Base-by-base conservation (phyloP, 495 filamentous ascomycete genomes). In the Penicillium arizonense region DNA sequence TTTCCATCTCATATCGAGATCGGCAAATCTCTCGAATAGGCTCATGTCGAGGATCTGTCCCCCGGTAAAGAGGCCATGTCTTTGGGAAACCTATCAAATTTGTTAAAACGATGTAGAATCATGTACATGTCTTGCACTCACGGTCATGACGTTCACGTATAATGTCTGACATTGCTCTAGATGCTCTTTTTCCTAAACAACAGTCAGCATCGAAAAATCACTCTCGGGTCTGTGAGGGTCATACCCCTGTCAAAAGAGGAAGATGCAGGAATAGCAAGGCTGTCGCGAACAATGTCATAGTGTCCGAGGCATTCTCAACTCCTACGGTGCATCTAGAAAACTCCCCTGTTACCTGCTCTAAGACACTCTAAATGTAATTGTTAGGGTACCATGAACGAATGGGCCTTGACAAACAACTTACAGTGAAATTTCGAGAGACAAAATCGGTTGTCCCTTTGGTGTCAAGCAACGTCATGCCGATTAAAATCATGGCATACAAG, bases 1-100 rank as follows among this genome's bases (percentile, higher is more conserved):
- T 51, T 80, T 80, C 78, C 78, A 81, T 61, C 76, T 62, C 40
- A 68, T 63, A 30, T 79, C 78, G 16, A 75, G 66, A 59, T 80
- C 76, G 7, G 71, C 61, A 3, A 79, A 65, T 13, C 67, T 62
- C 26, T 77, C 72, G 36, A 78, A 78, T 5, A 80, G 55, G 38
- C 64, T 68, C 58, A 69, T 74, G 40, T 77, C 75, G 8, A 78
- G 70, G 2, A 72, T 62, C 51, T 78, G 73, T 16, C 72, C 71
- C 48, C 79, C 75, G 8, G 59, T 74, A 50, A 81, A 80, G 2
- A 81, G 63, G 0, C 77, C 77, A 54, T 80, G 72, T n/a, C 73
- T 61, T 66, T 81, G 78, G 11, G 77, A 70, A 26, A 71, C 65
- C 78, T 81, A 42, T 34, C n/a, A 36, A 5, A 28, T 8, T 18